A percentile compares a stretch with the other conserved stretches of the same genome.
Conservation (phyloP, 345 rosid genomes). For the Lepidium aucheri region DNA sequence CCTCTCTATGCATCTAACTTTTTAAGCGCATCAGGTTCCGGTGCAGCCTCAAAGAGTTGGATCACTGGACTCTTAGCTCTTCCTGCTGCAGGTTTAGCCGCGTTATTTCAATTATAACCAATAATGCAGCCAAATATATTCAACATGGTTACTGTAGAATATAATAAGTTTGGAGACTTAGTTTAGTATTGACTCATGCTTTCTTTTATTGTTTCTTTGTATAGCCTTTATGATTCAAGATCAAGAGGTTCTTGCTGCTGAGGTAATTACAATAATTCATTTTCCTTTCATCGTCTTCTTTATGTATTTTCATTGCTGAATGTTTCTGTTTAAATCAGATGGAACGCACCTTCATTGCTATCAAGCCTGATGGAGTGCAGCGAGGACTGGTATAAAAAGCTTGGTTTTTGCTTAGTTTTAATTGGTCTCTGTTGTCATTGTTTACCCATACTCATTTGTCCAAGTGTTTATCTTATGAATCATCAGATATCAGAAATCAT, state of each 20-base stretch:
- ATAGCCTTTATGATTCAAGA: slow-evolving; percentile 82
- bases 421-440: slow-evolving; percentile 2
- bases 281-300: not conserved
- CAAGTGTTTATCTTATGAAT: not conserved
- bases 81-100: slow-evolving; percentile 75
- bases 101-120: not conserved
- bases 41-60: slow-evolving; percentile 52
- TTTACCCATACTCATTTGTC: not conserved
- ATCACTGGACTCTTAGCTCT: slow-evolving; percentile 67
- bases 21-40: slow-evolving; percentile 41
- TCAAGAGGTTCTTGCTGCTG: slow-evolving; percentile 83
- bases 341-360: slow-evolving; percentile 95
- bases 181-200: not conserved
- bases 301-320: not conserved
- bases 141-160: not conserved
- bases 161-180: not conserved
- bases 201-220: slow-evolving; percentile 6
- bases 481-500: slow-evolving; percentile 77
- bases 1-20: slow-evolving; percentile 45
- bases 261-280: slow-evolving; percentile 37
- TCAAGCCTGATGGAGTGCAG: slow-evolving; percentile 98
- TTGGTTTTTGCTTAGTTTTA: slow-evolving; percentile 2
- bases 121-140: not conserved
- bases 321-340: slow-evolving; percentile 33
- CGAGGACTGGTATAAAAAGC: slow-evolving; percentile 64